Evolutionary conservation across 495 filamentous ascomycete species (phyloP), one percentile per base, ranked within the genome.

Genomic region (Xylaria intraflava): DNA sequence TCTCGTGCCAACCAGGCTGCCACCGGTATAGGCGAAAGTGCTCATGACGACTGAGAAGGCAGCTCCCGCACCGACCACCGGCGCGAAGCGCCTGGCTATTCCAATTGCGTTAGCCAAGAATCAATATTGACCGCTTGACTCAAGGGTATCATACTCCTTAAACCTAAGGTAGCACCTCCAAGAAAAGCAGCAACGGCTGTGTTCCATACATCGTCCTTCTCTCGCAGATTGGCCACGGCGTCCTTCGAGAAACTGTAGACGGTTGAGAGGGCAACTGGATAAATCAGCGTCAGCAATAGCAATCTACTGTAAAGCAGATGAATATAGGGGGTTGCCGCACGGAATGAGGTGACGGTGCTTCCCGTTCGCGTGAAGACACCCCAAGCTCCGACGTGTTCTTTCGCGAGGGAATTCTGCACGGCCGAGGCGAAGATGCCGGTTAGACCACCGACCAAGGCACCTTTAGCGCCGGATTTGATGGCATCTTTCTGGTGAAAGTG

Each of bases 331-430:
- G 11, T 19, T 23, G 4, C 38, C 69, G 24, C 70, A 77, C 74
- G 64, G 46, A 74, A 64, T 10, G 63, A 65, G 11, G 60, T 62
- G 20, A 74, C 64, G 16, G 62, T 65, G 58, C 65, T 54, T 45
- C 71, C 74, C 43, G 66, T 56, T 49, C 83, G 79, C 12, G 86
- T 85, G 68, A 97, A 83, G 41, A 95, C 78, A 56, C 87, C 84
- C 73, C 79, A 81, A 19, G 81, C 78, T 41, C 88, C 85, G 47
- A 93, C 76, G 67, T 95, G 94, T 59, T 79, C 78, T 70, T 81
- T 89, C 16, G 81, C 75, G 49, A 96, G 79, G 27, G 90, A 85
- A 71, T 94, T 96, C 73, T 90, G 89, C 46, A 92, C 75, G 26
- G 88, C 87, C 5, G 91, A 84, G 47, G 84, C 62, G 64, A 88